These are phyloP conservation scores for Magnusiomyces suaveolens DNA, from an alignment of 1,139 yeast genomes.

Conservation along the genomic window DNA sequence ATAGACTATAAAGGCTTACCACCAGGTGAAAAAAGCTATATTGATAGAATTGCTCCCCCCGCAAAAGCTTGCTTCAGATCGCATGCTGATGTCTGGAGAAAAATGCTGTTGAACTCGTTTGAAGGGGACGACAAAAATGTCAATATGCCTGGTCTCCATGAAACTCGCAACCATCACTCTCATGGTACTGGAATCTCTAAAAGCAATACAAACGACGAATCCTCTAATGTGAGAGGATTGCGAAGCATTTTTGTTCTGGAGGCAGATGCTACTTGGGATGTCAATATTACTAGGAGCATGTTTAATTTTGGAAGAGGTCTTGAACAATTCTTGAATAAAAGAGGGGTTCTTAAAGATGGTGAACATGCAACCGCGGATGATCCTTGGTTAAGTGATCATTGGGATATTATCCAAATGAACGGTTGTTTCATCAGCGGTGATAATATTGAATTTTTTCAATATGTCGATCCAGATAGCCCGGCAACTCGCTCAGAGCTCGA, in stretches of 20 bases:
- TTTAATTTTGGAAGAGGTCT: not conserved
- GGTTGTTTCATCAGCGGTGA: not conserved
- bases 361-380: slow-evolving; percentile 1
- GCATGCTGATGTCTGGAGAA: slow-evolving; percentile 8
- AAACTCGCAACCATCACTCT: too few relatives aligned
- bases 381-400: not conserved
- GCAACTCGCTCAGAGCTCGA: not conserved
- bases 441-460: not conserved
- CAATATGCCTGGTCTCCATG: too few relatives aligned
- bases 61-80: slow-evolving; percentile 7
- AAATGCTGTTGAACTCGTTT: not conserved
- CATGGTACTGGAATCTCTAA: too few relatives aligned
- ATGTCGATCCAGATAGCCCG: not conserved
- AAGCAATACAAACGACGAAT: too few relatives aligned
- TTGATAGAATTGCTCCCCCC: not conserved
- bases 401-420: slow-evolving; percentile 1
- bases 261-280: slow-evolving; percentile 4
- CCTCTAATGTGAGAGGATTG: not conserved
- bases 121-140: not conserved
- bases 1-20: slow-evolving; percentile 14
- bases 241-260: slow-evolving; percentile 11
- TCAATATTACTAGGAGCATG: not conserved
- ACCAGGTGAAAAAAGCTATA: slow-evolving; percentile 10
- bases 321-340: not conserved
- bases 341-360: not conserved